Evolutionary conservation across 2,329 filamentous ascomycete species (phyloP).

Genomic region (Cercospora janseana): DNA sequence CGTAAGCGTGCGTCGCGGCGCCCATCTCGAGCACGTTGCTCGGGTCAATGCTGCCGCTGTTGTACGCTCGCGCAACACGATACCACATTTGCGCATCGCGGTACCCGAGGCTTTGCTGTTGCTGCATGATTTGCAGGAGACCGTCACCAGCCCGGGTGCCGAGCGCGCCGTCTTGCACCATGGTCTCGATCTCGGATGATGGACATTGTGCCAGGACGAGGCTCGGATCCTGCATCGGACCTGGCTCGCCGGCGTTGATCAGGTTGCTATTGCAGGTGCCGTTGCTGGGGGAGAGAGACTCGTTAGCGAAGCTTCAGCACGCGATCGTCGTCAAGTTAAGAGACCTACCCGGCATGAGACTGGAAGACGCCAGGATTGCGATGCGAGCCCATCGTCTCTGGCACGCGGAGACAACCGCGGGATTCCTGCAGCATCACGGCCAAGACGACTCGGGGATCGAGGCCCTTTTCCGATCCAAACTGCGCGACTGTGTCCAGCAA

Average conservation of each 20-base stretch:
- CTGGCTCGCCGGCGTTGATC: slow-evolving; percentile 26
- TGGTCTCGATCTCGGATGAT: slow-evolving; percentile 37
- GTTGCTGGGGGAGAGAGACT: slow-evolving; percentile 34
- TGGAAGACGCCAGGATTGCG: slow-evolving; percentile 50
- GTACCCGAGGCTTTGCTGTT: slow-evolving; percentile 9
- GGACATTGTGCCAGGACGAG: slow-evolving; percentile 26
- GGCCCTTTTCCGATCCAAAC: slow-evolving; percentile 33
- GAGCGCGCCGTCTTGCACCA: slow-evolving; percentile 46
- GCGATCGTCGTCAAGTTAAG: background rate
- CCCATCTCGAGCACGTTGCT: background rate
- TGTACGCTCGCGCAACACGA: slow-evolving; percentile 3
- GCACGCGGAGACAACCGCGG: slow-evolving; percentile 48
- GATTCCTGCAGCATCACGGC: slow-evolving; percentile 49
- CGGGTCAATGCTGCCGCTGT: background rate
- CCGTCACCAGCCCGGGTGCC: slow-evolving; percentile 47
- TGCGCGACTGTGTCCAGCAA: slow-evolving; percentile 41
- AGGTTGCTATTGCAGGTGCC: slow-evolving; percentile 40
- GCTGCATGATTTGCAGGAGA: slow-evolving; percentile 41
- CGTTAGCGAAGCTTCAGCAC: background rate
- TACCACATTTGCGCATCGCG: slow-evolving; percentile 9
- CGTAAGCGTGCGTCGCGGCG: background rate
- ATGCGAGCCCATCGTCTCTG: slow-evolving; percentile 43
- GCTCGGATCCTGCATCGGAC: slow-evolving; percentile 38
- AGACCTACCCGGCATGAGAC: slow-evolving; percentile 39
- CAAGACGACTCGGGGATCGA: slow-evolving; percentile 46